phyloP scores from a whole-genome alignment of 345 rosid species.

The Gossypium longicalyx region DNA sequence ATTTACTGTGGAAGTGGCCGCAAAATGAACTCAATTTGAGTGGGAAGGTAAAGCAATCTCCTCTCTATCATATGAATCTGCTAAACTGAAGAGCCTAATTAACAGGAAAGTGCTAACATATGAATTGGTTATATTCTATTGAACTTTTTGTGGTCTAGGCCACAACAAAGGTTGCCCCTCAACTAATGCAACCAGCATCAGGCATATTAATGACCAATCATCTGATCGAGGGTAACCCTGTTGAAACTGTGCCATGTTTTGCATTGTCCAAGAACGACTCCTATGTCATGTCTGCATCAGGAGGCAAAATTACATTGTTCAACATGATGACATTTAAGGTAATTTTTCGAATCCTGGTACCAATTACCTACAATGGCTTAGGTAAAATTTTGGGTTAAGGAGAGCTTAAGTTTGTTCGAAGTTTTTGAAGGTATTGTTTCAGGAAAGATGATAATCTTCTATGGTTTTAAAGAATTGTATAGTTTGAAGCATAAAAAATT shows the following conservation, averaged over 20 bases:
- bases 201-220: constrained; percentile 40
- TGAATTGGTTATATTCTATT: not conserved
- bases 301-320: constrained; percentile 40
- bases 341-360: not conserved
- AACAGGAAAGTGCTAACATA: not conserved
- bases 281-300: constrained; percentile 40
- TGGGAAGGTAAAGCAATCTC: constrained; percentile 29
- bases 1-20: constrained; percentile 41
- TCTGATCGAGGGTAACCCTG: constrained; percentile 16
- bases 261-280: constrained; percentile 44
- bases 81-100: constrained; percentile 1
- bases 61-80: not conserved
- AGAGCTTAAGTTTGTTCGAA: not conserved
- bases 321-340: constrained; percentile 41
- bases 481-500: not conserved
- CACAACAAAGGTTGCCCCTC: constrained; percentile 35
- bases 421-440: not conserved
- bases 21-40: constrained; percentile 21
- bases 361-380: not conserved
- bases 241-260: constrained; percentile 29
- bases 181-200: constrained; percentile 21
- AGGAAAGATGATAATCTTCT: not conserved
- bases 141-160: constrained; percentile 25
- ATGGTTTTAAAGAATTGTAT: not conserved
- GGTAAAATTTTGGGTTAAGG: not conserved